A percentile compares a stretch with the other conserved stretches of the same genome.
phyloP scores from a whole-genome alignment of 495 filamentous ascomycete species.

The Recurvomyces mirabilis region DNA sequence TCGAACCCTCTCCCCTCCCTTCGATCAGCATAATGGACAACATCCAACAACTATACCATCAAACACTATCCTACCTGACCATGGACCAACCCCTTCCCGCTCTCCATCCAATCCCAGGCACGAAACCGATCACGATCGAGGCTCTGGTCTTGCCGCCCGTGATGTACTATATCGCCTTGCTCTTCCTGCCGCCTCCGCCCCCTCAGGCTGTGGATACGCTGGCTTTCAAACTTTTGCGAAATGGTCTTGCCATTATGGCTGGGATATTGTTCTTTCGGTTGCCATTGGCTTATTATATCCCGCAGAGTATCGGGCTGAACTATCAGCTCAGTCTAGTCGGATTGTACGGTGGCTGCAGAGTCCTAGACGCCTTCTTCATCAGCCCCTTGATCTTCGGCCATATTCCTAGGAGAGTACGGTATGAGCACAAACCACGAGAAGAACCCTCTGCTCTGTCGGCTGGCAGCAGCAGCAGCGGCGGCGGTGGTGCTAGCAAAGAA shows the following conservation, averaged over 20 bases:
- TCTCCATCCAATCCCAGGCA: slow-evolving; percentile 12
- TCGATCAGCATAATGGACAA: no score
- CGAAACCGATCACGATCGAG: slow-evolving; percentile 8
- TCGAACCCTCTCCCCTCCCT: no score
- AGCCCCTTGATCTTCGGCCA: slow-evolving; percentile 8
- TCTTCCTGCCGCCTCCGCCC: slow-evolving; percentile 12
- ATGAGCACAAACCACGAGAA: slow-evolving; percentile 4
- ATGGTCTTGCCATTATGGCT: slow-evolving; percentile 1
- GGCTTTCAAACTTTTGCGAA: neutral
- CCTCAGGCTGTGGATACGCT: slow-evolving; percentile 9
- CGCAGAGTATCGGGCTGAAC: slow-evolving; percentile 11
- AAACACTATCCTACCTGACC: no score
- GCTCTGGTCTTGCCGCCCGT: slow-evolving; percentile 9
- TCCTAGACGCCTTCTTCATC: slow-evolving; percentile 14
- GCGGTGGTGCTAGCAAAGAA: no score
- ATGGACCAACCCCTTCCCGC: slow-evolving; percentile 6
- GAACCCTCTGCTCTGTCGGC: neutral
- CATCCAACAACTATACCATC: no score
- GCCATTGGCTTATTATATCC: slow-evolving; percentile 12
- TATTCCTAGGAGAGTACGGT: slow-evolving; percentile 8
- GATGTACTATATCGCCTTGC: slow-evolving; percentile 13
- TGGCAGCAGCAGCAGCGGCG: neutral
- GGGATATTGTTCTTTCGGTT: slow-evolving; percentile 12
- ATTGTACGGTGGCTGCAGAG: slow-evolving; percentile 10
- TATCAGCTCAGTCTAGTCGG: slow-evolving; percentile 12